Conservation (phyloP, 352 stramenopile species). For the Stephanocyclus meneghinianus region DNA sequence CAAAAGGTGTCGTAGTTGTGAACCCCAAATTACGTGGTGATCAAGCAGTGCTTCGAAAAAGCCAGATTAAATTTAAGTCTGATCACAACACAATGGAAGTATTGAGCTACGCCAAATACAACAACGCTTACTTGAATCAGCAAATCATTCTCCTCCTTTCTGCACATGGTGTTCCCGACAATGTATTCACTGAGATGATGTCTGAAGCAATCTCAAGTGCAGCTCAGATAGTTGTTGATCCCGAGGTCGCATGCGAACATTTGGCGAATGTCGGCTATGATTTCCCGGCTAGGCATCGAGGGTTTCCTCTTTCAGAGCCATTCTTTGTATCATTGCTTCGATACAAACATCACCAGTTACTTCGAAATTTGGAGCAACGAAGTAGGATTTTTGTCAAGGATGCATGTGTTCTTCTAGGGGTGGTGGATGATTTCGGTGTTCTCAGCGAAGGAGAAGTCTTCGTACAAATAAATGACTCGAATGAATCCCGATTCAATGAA, state of each 20-base stretch:
- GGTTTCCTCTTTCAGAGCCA: slow-evolving; percentile 13
- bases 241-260: neutral
- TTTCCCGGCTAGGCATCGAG: neutral
- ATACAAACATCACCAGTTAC: slow-evolving; percentile 12
- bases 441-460: slow-evolving; percentile 25
- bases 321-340: slow-evolving; percentile 26
- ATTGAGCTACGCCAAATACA: slow-evolving; percentile 9
- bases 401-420: slow-evolving; percentile 21
- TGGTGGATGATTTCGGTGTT: slow-evolving; percentile 16
- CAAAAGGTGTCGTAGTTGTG: slow-evolving; percentile 24
- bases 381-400: slow-evolving; percentile 22
- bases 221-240: slow-evolving; percentile 13
- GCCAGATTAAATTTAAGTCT: slow-evolving; percentile 28
- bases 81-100: slow-evolving; percentile 15
- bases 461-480: slow-evolving; percentile 10
- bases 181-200: slow-evolving; percentile 14
- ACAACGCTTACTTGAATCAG: slow-evolving; percentile 27
- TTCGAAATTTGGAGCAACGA: slow-evolving; percentile 15
- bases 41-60: slow-evolving; percentile 17
- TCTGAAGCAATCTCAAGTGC: slow-evolving; percentile 10
- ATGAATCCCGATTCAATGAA: neutral
- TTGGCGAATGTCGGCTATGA: neutral
- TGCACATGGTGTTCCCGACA: slow-evolving; percentile 1
- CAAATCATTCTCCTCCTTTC: slow-evolving; percentile 30
- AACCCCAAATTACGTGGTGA: slow-evolving; percentile 2